phyloP scores from a whole-genome alignment of 2,329 filamentous ascomycete species.

The Neurospora sp. region DNA sequence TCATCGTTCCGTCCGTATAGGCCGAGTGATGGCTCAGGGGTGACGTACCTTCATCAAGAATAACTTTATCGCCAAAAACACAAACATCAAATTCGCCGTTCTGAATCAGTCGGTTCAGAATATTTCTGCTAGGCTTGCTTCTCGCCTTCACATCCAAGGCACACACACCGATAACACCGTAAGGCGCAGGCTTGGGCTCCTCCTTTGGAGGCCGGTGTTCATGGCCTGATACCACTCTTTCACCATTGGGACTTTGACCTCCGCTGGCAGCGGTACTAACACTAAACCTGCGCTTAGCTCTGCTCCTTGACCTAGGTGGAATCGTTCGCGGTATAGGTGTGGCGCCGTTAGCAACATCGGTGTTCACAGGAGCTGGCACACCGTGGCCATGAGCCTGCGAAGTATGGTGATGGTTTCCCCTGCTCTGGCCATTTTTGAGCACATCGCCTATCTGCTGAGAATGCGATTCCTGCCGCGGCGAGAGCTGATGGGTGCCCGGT shows the following conservation, averaged over 20 bases:
- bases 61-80: constrained; percentile 98
- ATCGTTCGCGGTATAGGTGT: constrained; percentile 29
- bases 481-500: constrained; percentile 36
- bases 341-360: constrained; percentile 3
- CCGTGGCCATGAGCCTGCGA: background rate
- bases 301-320: constrained; percentile 54
- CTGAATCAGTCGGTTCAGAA: constrained; percentile 81
- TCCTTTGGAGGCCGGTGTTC: constrained; percentile 44
- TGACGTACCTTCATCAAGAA: constrained; percentile 71
- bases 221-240: constrained; percentile 39
- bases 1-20: background rate
- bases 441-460: constrained; percentile 31
- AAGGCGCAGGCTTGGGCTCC: constrained; percentile 52
- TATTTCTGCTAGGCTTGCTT: constrained; percentile 94
- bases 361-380: background rate
- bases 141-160: constrained; percentile 91
- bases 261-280: constrained; percentile 75
- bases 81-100: constrained; percentile 93
- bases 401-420: constrained; percentile 3
- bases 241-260: constrained; percentile 62
- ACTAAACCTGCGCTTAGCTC: constrained; percentile 66
- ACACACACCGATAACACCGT: constrained; percentile 78
- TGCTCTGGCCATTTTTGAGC: constrained; percentile 27
- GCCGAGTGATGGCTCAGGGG: background rate
- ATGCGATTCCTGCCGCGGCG: constrained; percentile 32